Evolutionary conservation across 441 rosid genomes (phyloP), one percentile per base, ranked within the genome.

Genomic region (Populus hybrid): DNA sequence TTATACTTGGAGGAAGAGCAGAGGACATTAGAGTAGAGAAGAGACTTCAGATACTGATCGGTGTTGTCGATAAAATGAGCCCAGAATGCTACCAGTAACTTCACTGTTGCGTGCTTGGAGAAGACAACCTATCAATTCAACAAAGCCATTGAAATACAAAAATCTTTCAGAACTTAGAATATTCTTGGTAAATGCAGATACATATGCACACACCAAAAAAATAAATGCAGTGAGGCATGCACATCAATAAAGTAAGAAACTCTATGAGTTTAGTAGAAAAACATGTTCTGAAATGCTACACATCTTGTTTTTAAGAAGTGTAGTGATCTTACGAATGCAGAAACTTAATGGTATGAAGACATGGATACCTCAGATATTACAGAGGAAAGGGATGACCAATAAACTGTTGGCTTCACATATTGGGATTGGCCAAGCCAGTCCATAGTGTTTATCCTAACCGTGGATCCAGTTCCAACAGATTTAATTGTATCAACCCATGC

Each of bases 31-130:
- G 95, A 80, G 79, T 89, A 89, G n/a, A 91, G 92, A 7, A 93
- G 85, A 53, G 97, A 90, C 71, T 86, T 88, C 82, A 94, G 86
- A 81, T 91, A 94, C 77, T 76, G 76, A 71, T 93, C 94, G 1
- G 98, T 89, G 80, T 68, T 89, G 73, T 83, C 67, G 36, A 93
- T 93, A 78, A 88, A 90, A 83, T 93, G 98, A 16, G 91, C 86
- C 98, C 98, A 93, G 76, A 89, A 89, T 70, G 98, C 94, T 70
- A 94, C 97, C 79, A 91, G 70, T 77, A 94, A 84, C 91, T 87
- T 93, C 83, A 93, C 95, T 68, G 83, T 89, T 7, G 94, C 97
- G 5, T 91, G 90, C 91, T 90, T 92, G 78, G 97, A 85, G 85
- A 89, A 94, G 24, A 94, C 87, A 23, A 93, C 94, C 98, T 91